phyloP scores from a whole-genome alignment of 2,329 filamentous ascomycete species.

The Catunica adiposa region DNA sequence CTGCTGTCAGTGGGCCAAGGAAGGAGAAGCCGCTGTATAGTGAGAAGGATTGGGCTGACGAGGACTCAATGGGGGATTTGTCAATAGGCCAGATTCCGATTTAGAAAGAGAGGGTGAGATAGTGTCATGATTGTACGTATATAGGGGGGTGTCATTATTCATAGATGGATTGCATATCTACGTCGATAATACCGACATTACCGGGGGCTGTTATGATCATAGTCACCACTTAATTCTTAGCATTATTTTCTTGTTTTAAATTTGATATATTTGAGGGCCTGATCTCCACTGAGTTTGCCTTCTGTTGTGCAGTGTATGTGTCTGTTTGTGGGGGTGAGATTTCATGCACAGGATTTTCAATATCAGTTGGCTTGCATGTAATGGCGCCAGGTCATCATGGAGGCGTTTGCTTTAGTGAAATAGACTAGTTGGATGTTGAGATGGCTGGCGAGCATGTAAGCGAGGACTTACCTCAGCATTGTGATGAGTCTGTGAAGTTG shows the following conservation, averaged over 20 bases:
- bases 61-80: constrained; percentile 27
- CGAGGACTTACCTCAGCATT: too few species aligned
- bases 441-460: too few species aligned
- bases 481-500: too few species aligned
- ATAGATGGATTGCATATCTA: not conserved
- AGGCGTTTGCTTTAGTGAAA: not conserved
- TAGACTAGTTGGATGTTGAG: too few species aligned
- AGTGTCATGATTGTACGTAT: not conserved
- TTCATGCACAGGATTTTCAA: not conserved
- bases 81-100: constrained; percentile 2
- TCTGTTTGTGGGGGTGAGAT: not conserved
- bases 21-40: constrained; percentile 38
- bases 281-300: too few species aligned
- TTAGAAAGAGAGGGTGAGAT: not conserved
- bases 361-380: not conserved
- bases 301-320: not conserved
- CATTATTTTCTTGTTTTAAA: not conserved
- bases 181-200: not conserved
- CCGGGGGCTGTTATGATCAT: not conserved
- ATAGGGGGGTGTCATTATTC: not conserved
- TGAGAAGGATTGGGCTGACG: constrained; percentile 51
- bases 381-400: not conserved
- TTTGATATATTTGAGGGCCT: too few species aligned
- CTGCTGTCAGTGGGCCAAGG: constrained; percentile 34
- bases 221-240: not conserved